Evolutionary conservation across 1,284 basidiomycete species (phyloP).

Genomic region (Puccinia coronata): DNA sequence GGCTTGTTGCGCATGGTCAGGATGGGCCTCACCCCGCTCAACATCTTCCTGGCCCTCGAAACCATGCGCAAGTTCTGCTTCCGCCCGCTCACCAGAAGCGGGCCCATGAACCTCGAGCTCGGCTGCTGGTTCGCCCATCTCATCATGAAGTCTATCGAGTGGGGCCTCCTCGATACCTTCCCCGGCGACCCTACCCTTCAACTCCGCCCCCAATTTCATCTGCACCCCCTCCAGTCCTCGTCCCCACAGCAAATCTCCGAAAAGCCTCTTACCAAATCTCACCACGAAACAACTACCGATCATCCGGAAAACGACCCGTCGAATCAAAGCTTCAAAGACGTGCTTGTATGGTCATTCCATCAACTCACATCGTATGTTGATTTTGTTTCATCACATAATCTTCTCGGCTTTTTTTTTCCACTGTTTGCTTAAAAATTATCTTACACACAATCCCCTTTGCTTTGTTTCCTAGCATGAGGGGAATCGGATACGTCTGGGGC

Average conservation of each 20-base stretch:
- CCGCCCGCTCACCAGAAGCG: conserved; percentile 20
- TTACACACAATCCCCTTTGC: too few relatives aligned
- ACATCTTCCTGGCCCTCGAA: conserved; percentile 13
- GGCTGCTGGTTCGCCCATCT: conserved; percentile 39
- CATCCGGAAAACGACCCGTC: neutral
- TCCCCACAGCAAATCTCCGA: neutral
- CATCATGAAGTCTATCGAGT: conserved; percentile 32
- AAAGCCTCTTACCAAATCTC: neutral
- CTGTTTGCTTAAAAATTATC: too few relatives aligned
- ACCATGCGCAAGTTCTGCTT: conserved; percentile 28
- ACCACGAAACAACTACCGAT: neutral
- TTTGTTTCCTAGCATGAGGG: too few relatives aligned
- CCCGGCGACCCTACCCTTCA: conserved; percentile 13
- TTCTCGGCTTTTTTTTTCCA: too few relatives aligned
- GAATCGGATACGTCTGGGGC: conserved; percentile 41
- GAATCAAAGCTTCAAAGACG: conserved; percentile 2
- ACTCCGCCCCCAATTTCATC: conserved; percentile 5
- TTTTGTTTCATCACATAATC: conserved; percentile 1
- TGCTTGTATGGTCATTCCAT: conserved; percentile 11
- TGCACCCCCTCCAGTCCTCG: neutral
- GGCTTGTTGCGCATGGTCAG: neutral
- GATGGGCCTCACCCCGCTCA: conserved; percentile 16
- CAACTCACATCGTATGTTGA: conserved; percentile 29
- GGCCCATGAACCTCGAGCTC: conserved; percentile 20
- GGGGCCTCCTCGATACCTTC: conserved; percentile 9